phyloP scores from a whole-genome alignment of 2,329 filamentous ascomycete genomes.

The Xylaria sp. region DNA sequence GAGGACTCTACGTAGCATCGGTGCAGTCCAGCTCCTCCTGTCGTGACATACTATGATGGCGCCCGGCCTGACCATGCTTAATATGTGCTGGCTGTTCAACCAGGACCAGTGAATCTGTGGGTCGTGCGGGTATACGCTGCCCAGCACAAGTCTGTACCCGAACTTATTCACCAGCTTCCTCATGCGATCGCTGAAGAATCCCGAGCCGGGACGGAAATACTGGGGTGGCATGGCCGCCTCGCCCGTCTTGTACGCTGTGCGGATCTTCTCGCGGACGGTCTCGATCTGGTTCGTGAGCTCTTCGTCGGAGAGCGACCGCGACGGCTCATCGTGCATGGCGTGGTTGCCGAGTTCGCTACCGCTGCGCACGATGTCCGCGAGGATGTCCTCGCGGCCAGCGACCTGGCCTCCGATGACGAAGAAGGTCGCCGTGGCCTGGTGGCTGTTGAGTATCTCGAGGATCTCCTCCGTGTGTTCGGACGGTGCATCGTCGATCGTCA shows the following conservation, averaged over 20 bases:
- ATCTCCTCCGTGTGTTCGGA: conserved; percentile 78
- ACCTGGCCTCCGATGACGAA: conserved; percentile 89
- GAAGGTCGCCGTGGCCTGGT: conserved; percentile 82
- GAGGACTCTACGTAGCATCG: conserved; percentile 79
- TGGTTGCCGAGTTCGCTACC: conserved; percentile 86
- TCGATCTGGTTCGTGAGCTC: conserved; percentile 72
- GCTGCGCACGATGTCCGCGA: conserved; percentile 67
- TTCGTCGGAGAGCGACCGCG: conserved; percentile 67
- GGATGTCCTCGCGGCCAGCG: conserved; percentile 61
- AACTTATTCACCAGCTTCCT: conserved; percentile 67
- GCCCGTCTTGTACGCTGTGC: conserved; percentile 50
- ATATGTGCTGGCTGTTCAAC: conserved; percentile 80
- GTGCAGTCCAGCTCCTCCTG: conserved; percentile 81
- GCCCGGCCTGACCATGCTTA: conserved; percentile 82
- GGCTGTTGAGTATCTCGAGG: conserved; percentile 70
- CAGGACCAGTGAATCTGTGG: conserved; percentile 78
- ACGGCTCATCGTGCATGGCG: conserved; percentile 87
- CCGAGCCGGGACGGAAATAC: conserved; percentile 86
- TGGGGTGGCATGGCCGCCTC: conserved; percentile 57
- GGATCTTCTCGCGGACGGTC: conserved; percentile 63
- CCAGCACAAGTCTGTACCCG: conserved; percentile 80
- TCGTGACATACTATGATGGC: conserved; percentile 90
- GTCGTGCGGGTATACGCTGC: conserved; percentile 90
- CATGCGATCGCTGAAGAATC: conserved; percentile 82
- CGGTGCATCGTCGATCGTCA: conserved; percentile 90